These are phyloP conservation scores for Trichophyton rubrum DNA, from an alignment of 2,329 filamentous ascomycete genomes.

Conservation along the genomic window DNA sequence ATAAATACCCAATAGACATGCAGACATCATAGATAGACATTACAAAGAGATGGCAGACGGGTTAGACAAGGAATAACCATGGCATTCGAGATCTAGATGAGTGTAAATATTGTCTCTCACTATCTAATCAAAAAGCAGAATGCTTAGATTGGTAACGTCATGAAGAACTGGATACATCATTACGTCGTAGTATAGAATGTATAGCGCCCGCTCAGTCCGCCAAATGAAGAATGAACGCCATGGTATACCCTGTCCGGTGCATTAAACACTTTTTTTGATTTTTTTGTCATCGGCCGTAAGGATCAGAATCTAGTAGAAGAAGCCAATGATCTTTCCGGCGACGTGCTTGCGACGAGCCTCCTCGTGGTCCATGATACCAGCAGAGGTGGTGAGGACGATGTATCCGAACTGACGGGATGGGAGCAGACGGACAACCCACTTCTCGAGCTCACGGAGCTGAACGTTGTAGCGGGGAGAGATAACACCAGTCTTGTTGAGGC, in stretches of 20 bases:
- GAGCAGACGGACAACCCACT: conserved; percentile 98
- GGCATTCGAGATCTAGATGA: not conserved
- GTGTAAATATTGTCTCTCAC: not conserved
- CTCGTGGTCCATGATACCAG: conserved; percentile 99
- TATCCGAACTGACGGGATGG: conserved; percentile 99
- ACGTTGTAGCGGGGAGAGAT: conserved; percentile 99
- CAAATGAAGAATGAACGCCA: not conserved
- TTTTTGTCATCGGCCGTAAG: not conserved
- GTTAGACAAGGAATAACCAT: not conserved
- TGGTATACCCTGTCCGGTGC: not conserved
- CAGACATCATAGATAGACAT: not conserved
- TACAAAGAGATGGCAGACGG: too few relatives aligned
- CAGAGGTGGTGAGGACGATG: conserved; percentile 97
- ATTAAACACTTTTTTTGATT: not conserved
- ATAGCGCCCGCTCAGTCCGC: not conserved
- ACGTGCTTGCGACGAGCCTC: conserved; percentile 99
- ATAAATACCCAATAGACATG: not conserved
- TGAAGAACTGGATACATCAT: not conserved
- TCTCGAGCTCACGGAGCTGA: conserved; percentile 93
- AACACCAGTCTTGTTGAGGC: conserved; percentile 96
- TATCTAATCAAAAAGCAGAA: not conserved
- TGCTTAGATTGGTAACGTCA: not conserved
- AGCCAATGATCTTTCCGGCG: conserved; percentile 96
- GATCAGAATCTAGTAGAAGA: conserved; percentile 74
- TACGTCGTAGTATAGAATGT: conserved; percentile 5